Base-by-base conservation (phyloP, 345 rosid species). In the Camelina laxa region DNA sequence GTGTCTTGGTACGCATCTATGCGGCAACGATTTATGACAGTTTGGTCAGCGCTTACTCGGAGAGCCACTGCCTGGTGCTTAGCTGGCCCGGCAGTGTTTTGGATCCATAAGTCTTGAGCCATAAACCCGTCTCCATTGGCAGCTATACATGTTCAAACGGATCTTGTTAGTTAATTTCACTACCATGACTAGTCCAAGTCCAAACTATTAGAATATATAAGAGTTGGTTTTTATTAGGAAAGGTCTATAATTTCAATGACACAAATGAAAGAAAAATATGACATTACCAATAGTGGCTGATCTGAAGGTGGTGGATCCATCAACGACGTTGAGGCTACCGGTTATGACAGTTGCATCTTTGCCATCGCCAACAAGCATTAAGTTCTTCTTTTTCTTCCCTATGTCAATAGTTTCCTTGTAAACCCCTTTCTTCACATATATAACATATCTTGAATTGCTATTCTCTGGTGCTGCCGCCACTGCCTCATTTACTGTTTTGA, bases 11-110 rank as follows among this genome's bases (percentile, higher is more conserved):
- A 91, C 1, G 90, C 97, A 1, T 87, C 89, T 6, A 89, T 75
- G 50, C 74, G 81, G 82, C 98, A 91, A n/a, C 89, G 85, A 64
- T 89, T 83, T 74, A 93, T 83, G 44, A 91, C 92, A 0, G 92
- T 74, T 56, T 87, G 91, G 65, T 93, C 98, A 0, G 91, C 97
- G 0, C 93, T 87, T 1, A 93, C 88, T 0, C 94, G 93, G 31
- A 93, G 91, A 5, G 91, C 97, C 17, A 93, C 98, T 0, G 97
- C 98, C 31, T 91, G 98, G 60, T 93, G 94, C 74, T 91, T 88
- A 21, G 80, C 49, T 8, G 94, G 86, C 9, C 96, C 94, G 0
- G 96, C 97, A 16, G 88, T 89, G 80, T 89, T 91, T 73, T 87
- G 92, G 73, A 93, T 86, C 76, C 92, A 77, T 30, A 89, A 76